Evolutionary conservation across 192 early-diverging fungal genomes (phyloP).

Genomic region (Gonapodya prolifera): DNA sequence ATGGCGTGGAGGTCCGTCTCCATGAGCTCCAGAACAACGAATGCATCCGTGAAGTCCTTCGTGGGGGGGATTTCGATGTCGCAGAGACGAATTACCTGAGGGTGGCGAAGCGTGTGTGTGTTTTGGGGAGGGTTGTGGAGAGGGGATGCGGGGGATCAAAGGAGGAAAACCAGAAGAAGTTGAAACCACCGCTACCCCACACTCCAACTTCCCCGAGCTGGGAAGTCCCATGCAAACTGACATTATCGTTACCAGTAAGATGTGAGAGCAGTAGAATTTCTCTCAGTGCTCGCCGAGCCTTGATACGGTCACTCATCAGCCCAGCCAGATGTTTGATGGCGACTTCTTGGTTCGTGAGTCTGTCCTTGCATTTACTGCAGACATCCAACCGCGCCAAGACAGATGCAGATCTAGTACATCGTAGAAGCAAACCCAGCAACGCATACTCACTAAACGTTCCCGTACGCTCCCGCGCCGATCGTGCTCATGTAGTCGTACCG

Average conservation of each 20-base stretch:
- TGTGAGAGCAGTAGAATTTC: background rate
- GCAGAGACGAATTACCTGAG: conserved; percentile 28
- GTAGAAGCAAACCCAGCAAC: no score
- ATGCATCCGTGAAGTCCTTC: conserved; percentile 26
- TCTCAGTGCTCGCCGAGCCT: background rate
- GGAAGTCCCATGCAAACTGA: background rate
- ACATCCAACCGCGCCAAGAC: no score
- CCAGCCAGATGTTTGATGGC: background rate
- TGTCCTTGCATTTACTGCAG: no score
- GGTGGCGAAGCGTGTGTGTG: conserved; percentile 26
- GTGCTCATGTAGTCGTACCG: no score
- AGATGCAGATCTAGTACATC: no score
- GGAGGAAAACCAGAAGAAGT: no score
- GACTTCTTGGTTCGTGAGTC: background rate
- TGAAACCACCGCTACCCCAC: no score
- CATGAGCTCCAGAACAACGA: conserved; percentile 29
- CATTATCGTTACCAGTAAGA: background rate
- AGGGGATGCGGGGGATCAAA: no score
- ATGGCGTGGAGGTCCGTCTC: conserved; percentile 25
- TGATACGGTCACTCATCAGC: background rate
- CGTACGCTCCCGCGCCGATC: no score
- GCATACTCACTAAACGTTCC: no score
- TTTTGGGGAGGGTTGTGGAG: no score
- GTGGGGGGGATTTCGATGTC: conserved; percentile 21
- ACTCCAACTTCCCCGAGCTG: no score